phyloP scores from a whole-genome alignment of 1,284 basidiomycete genomes.

The Sutorius eximius region DNA sequence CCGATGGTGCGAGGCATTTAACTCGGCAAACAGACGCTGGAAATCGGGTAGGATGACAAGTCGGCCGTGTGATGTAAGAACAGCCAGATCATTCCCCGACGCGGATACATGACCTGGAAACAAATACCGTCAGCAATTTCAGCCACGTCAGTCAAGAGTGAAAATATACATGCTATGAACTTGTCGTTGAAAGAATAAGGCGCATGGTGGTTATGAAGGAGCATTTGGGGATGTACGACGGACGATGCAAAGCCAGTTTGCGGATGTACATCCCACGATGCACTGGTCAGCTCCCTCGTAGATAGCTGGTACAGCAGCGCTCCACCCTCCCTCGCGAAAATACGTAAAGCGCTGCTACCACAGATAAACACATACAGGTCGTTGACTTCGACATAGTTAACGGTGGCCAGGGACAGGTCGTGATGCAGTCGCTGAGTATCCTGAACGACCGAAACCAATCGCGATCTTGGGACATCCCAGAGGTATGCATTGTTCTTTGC shows the following conservation, averaged over 20 bases:
- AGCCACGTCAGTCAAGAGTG: not conserved
- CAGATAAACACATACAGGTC: slow-evolving; percentile 62
- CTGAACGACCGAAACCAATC: slow-evolving; percentile 46
- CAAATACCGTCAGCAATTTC: slow-evolving; percentile 1
- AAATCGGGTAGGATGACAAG: slow-evolving; percentile 57
- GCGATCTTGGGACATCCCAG: slow-evolving; percentile 57
- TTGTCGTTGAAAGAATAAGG: slow-evolving; percentile 8
- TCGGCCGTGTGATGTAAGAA: slow-evolving; percentile 43
- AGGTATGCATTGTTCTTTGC: slow-evolving; percentile 48
- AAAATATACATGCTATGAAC: slow-evolving; percentile 30
- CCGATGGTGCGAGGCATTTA: slow-evolving; percentile 28
- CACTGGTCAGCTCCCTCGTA: slow-evolving; percentile 33
- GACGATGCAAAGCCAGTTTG: slow-evolving; percentile 27
- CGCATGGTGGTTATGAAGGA: slow-evolving; percentile 11
- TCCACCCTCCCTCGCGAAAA: slow-evolving; percentile 54
- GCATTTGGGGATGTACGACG: slow-evolving; percentile 14
- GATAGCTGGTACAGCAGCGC: slow-evolving; percentile 44
- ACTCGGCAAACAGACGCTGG: slow-evolving; percentile 40
- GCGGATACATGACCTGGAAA: slow-evolving; percentile 58
- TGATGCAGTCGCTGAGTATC: slow-evolving; percentile 37
- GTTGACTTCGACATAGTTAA: slow-evolving; percentile 69
- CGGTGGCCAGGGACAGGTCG: slow-evolving; percentile 36
- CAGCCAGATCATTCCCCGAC: slow-evolving; percentile 55
- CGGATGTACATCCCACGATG: slow-evolving; percentile 30
- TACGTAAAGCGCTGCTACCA: slow-evolving; percentile 45